These are phyloP conservation scores for Phytophthora quininea DNA, from an alignment of 352 stramenopile species.

Conservation along the genomic window DNA sequence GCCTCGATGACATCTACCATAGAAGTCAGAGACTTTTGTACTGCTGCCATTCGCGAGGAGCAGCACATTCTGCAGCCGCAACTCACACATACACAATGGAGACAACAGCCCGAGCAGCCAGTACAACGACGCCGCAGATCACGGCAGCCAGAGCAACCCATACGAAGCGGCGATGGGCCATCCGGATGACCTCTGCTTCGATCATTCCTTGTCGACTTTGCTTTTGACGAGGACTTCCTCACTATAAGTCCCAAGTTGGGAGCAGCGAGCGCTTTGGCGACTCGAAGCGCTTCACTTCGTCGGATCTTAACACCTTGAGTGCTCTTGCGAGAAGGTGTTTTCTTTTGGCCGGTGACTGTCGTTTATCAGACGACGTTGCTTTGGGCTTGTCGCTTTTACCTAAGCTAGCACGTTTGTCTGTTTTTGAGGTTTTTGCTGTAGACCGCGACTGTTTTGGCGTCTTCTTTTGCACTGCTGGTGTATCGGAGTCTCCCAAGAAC, in stretches of 20 bases:
- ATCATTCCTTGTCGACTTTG: conserved; percentile 25
- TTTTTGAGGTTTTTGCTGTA: conserved; percentile 15
- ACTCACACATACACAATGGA: conserved; percentile 74
- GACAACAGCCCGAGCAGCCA: conserved; percentile 63
- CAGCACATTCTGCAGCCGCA: conserved; percentile 82
- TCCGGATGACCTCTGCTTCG: conserved; percentile 17
- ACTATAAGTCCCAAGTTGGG: conserved; percentile 17
- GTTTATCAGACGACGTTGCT: conserved; percentile 15
- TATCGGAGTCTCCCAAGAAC: conserved; percentile 40
- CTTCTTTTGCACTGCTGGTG: conserved; percentile 7
- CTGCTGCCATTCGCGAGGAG: conserved; percentile 51
- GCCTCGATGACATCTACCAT: conserved; percentile 66
- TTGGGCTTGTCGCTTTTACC: conserved; percentile 18
- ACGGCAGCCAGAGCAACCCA: conserved; percentile 68
- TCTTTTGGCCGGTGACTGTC: conserved; percentile 22
- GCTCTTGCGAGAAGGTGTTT: conserved; percentile 19
- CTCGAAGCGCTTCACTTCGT: conserved; percentile 34
- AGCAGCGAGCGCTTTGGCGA: conserved; percentile 37
- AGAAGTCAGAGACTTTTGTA: conserved; percentile 66
- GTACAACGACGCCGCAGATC: conserved; percentile 68
- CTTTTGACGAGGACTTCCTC: conserved; percentile 14
- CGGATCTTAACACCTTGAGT: conserved; percentile 21
- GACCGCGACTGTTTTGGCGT: conserved; percentile 13
- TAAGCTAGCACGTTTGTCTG: conserved; percentile 15
- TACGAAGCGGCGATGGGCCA: conserved; percentile 46